Conservation (phyloP, 306 rosid genomes). For the Vachellia collinsii region DNA sequence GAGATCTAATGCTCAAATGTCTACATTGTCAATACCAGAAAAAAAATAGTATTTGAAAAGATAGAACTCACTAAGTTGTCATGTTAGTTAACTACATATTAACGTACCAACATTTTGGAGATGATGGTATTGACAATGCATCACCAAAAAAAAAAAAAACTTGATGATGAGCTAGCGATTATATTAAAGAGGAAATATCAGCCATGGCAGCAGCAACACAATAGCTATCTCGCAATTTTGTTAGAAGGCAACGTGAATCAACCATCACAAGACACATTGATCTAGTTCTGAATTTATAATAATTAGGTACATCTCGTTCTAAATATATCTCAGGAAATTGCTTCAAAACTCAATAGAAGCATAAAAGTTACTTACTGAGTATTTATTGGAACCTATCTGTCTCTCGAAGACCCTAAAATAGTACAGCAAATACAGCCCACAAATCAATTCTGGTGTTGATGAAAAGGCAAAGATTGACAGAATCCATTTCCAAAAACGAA, state of each 20-base stretch:
- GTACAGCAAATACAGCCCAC: constrained; percentile 89
- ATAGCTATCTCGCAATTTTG: constrained; percentile 9
- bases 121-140: neutral
- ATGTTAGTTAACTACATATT: neutral
- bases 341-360: constrained; percentile 25
- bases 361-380: constrained; percentile 59
- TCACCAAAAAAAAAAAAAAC: neutral
- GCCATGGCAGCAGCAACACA: neutral
- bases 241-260: neutral
- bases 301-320: constrained; percentile 12
- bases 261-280: constrained; percentile 10
- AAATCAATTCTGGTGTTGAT: constrained; percentile 93
- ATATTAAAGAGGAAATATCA: neutral
- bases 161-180: constrained; percentile 22
- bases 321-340: constrained; percentile 11
- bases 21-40: neutral
- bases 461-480: constrained; percentile 79
- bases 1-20: neutral
- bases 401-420: constrained; percentile 99
- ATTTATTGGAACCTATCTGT: constrained; percentile 95
- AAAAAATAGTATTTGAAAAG: constrained; percentile 9
- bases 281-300: neutral
- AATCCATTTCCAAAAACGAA: constrained; percentile 79
- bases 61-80: neutral
- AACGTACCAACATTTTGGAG: neutral